A percentile compares a stretch with the other conserved stretches of the same genome.
Evolutionary conservation across 371 early-diverging fungal species (phyloP).

Genomic region (Mortierella sp.): DNA sequence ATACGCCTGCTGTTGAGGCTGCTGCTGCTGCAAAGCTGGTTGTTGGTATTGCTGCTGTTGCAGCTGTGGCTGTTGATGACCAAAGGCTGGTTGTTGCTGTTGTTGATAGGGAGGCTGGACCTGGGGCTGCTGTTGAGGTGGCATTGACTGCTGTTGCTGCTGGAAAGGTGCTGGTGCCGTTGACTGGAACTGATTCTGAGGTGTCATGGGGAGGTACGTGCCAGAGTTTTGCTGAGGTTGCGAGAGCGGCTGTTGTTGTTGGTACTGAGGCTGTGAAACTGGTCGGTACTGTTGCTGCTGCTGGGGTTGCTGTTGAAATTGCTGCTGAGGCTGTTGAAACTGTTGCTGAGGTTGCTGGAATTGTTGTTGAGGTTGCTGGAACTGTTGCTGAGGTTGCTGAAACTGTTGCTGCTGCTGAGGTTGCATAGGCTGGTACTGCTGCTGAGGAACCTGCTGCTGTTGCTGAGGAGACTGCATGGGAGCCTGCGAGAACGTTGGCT

Average conservation of each 20-base stretch:
- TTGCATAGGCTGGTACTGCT: conserved; percentile 33
- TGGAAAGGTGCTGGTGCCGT: background rate
- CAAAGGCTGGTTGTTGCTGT: conserved; percentile 22
- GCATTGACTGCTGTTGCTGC: conserved; percentile 29
- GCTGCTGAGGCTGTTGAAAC: background rate
- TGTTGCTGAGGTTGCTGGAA: conserved; percentile 36
- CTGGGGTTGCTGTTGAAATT: conserved; percentile 21
- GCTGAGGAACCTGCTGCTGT: conserved; percentile 27
- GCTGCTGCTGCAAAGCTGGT: conserved; percentile 23
- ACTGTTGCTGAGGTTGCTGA: conserved; percentile 19
- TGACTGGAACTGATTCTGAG: background rate
- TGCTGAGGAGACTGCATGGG: conserved; percentile 35
- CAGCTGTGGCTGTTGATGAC: conserved; percentile 22
- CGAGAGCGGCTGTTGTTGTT: conserved; percentile 18
- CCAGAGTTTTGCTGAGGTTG: background rate
- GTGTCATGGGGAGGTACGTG: background rate
- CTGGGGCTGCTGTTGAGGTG: conserved; percentile 25
- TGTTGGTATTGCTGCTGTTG: conserved; percentile 14
- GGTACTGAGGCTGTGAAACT: conserved; percentile 12
- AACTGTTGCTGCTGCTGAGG: conserved; percentile 49
- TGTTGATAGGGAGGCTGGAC: conserved; percentile 16
- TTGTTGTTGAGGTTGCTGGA: conserved; percentile 15
- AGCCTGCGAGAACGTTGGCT: conserved; percentile 35
- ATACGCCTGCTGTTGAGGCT: conserved; percentile 26
- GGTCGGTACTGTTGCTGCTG: conserved; percentile 24